Percentiles rank a stretch among this genome's conserved stretches.
These are phyloP conservation scores for Parathielavia hyrcaniae DNA, from an alignment of 495 filamentous ascomycete species.

Conservation along the genomic window DNA sequence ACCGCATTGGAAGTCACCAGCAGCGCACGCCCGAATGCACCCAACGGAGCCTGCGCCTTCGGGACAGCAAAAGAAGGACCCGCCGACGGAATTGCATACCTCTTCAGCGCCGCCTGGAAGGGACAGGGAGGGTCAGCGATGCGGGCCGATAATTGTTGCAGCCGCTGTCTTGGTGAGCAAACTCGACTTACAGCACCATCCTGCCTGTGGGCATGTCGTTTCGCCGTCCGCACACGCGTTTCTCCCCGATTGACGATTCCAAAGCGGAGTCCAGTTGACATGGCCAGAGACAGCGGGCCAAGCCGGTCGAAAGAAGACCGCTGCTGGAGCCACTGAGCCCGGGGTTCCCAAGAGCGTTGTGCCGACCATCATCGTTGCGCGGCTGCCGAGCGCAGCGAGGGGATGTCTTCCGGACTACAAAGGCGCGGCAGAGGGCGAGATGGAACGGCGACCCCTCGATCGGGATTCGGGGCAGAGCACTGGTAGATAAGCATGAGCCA, in stretches of 20 bases:
- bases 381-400: too few relatives aligned
- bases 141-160: background rate
- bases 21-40: conserved; percentile 20
- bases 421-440: background rate
- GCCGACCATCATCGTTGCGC: background rate
- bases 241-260: conserved; percentile 3
- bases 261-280: background rate
- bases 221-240: conserved; percentile 15
- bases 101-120: conserved; percentile 14
- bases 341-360: background rate
- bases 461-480: background rate
- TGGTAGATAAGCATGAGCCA: background rate
- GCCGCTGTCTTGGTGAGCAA: background rate
- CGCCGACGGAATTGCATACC: conserved; percentile 17
- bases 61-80: conserved; percentile 23
- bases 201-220: conserved; percentile 20
- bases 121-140: background rate
- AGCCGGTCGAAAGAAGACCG: conserved; percentile 8
- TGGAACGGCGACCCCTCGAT: background rate
- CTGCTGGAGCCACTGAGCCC: background rate
- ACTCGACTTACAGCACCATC: conserved; percentile 24
- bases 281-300: conserved; percentile 2
- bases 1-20: conserved; percentile 26
- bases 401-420: background rate
- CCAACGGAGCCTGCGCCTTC: conserved; percentile 12